A percentile compares a stretch with the other conserved stretches of the same genome.
phyloP scores from a whole-genome alignment of 495 filamentous ascomycete species.

The Annulohypoxylon nitens region DNA sequence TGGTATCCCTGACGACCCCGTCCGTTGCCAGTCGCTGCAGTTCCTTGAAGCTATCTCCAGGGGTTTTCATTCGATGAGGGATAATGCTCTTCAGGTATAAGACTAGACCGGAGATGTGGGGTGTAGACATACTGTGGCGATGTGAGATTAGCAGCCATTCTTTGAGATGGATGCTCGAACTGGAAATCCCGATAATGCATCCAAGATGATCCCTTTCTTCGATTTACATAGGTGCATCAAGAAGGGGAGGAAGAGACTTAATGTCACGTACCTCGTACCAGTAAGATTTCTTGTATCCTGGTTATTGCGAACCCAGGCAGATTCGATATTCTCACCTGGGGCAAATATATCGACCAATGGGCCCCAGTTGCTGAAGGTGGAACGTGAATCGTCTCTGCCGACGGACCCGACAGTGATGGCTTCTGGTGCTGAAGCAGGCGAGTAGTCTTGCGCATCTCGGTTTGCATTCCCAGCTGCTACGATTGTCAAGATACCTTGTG shows the following conservation, averaged over 20 bases:
- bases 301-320: constrained; percentile 63
- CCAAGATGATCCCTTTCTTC: neutral
- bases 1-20: constrained; percentile 19
- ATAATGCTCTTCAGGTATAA: constrained; percentile 41
- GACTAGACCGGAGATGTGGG: constrained; percentile 51
- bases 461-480: constrained; percentile 66
- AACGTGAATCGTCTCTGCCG: constrained; percentile 56
- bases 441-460: constrained; percentile 53
- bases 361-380: constrained; percentile 73
- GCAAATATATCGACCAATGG: constrained; percentile 69
- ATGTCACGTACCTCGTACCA: constrained; percentile 1
- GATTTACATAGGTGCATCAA: neutral
- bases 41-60: constrained; percentile 24
- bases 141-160: neutral
- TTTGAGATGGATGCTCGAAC: neutral
- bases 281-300: constrained; percentile 37
- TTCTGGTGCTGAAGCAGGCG: constrained; percentile 66
- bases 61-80: constrained; percentile 38
- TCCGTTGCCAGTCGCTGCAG: constrained; percentile 28
- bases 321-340: constrained; percentile 65
- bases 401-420: constrained; percentile 72
- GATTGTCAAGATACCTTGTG: constrained; percentile 61
- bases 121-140: constrained; percentile 51
- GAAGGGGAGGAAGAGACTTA: neutral
- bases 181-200: neutral